phyloP scores from a whole-genome alignment of 345 rosid genomes.

The Microcos paniculata region DNA sequence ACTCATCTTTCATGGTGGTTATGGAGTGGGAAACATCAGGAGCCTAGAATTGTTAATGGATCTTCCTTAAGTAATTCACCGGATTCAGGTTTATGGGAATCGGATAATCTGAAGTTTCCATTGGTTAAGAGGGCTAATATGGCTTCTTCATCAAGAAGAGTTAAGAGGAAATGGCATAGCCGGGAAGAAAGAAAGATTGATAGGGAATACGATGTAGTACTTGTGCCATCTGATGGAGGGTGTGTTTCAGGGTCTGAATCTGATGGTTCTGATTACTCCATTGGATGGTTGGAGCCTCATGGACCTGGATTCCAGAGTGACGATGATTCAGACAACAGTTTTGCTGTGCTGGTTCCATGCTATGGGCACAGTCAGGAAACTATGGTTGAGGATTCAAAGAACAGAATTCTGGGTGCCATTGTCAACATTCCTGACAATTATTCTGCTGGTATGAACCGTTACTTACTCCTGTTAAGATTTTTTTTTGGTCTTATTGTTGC shows the following conservation, averaged over 20 bases:
- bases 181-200: conserved; percentile 69
- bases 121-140: conserved; percentile 32
- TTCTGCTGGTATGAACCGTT: conserved; percentile 44
- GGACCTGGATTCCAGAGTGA: conserved; percentile 63
- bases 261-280: conserved; percentile 69
- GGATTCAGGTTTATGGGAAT: conserved; percentile 45
- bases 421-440: conserved; percentile 40
- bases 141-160: conserved; percentile 53
- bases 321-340: conserved; percentile 57
- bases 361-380: conserved; percentile 45
- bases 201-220: conserved; percentile 66
- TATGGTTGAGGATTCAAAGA: conserved; percentile 29
- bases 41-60: conserved; percentile 43
- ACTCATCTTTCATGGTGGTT: conserved; percentile 65
- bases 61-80: conserved; percentile 37
- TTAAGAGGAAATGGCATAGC: conserved; percentile 63
- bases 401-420: conserved; percentile 39
- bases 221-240: conserved; percentile 76
- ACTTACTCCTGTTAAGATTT: neutral
- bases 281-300: conserved; percentile 85
- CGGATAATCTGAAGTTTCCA: conserved; percentile 61
- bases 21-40: conserved; percentile 56
- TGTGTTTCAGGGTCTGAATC: conserved; percentile 78
- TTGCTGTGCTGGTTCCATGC: conserved; percentile 74
- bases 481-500: neutral